Evolutionary conservation across 179 eudicot genomes (phyloP).

Genomic region (Pouteria campechiana): DNA sequence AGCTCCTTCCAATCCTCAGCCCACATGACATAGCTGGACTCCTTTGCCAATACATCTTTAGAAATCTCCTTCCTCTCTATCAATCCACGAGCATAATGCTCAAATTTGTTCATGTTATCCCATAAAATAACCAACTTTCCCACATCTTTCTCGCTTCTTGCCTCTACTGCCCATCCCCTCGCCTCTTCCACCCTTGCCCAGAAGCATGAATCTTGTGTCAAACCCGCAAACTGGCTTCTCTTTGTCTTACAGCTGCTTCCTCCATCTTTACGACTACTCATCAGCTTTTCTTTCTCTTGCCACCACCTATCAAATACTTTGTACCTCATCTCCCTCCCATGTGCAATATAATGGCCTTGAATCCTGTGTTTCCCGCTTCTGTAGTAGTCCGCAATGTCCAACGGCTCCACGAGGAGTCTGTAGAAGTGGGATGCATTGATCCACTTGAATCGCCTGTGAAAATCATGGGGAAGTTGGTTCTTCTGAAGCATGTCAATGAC

Average conservation of each 20-base stretch:
- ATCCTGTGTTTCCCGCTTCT: constrained; percentile 39
- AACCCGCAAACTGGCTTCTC: constrained; percentile 61
- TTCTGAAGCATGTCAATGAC: constrained; percentile 49
- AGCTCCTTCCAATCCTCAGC: constrained; percentile 34
- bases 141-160: constrained; percentile 27
- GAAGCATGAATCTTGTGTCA: constrained; percentile 81
- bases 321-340: constrained; percentile 68
- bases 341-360: constrained; percentile 55
- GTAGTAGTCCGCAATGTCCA: constrained; percentile 91
- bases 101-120: constrained; percentile 42
- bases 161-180: constrained; percentile 30
- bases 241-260: constrained; percentile 17
- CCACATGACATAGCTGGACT: constrained; percentile 67
- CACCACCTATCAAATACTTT: constrained; percentile 75
- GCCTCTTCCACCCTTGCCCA: constrained; percentile 94
- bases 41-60: constrained; percentile 51
- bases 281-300: constrained; percentile 30
- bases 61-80: constrained; percentile 64
- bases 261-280: too few species aligned
- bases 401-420: constrained; percentile 79
- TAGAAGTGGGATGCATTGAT: constrained; percentile 68
- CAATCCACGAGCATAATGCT: constrained; percentile 40
- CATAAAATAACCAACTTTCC: constrained; percentile 23
- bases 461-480: constrained; percentile 72
- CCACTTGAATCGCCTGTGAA: constrained; percentile 53